These are phyloP conservation scores for Ophiostoma tasmaniense DNA, from an alignment of 2,329 filamentous ascomycete species.

Conservation along the genomic window DNA sequence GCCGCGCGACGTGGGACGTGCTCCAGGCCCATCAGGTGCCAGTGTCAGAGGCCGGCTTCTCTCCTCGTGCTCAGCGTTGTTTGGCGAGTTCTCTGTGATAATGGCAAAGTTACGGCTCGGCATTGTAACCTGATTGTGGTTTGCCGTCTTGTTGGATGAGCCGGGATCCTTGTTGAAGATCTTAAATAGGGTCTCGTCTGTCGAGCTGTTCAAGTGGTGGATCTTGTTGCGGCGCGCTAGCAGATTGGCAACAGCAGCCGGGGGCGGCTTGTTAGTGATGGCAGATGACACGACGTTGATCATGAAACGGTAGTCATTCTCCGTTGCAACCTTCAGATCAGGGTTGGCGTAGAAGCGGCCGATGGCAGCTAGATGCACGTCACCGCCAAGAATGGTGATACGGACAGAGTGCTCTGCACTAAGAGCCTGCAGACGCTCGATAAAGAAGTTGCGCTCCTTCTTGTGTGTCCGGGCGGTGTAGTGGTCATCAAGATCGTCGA, in stretches of 20 bases:
- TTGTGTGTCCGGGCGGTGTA: slow-evolving; percentile 93
- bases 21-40: background rate
- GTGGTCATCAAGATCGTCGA: slow-evolving; percentile 92
- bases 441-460: slow-evolving; percentile 67
- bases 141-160: slow-evolving; percentile 60
- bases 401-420: slow-evolving; percentile 81
- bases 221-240: slow-evolving; percentile 84
- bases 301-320: slow-evolving; percentile 89
- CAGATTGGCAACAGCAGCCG: slow-evolving; percentile 78
- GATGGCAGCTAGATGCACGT: slow-evolving; percentile 85
- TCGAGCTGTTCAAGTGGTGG: slow-evolving; percentile 59
- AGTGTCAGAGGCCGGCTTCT: slow-evolving; percentile 5
- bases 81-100: slow-evolving; percentile 76
- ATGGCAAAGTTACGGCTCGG: slow-evolving; percentile 89
- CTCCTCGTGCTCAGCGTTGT: slow-evolving; percentile 27
- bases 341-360: slow-evolving; percentile 94
- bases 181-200: slow-evolving; percentile 88
- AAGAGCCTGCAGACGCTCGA: slow-evolving; percentile 74
- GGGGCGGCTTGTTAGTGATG: slow-evolving; percentile 91
- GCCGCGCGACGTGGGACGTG: slow-evolving; percentile 8
- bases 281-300: slow-evolving; percentile 88
- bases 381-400: slow-evolving; percentile 85
- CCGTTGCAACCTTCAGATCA: slow-evolving; percentile 63
- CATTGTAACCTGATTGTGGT: slow-evolving; percentile 78
- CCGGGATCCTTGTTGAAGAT: slow-evolving; percentile 89